These are phyloP conservation scores for Kwoniella dendrophila DNA, from an alignment of 768 basidiomycete genomes.

Conservation along the genomic window DNA sequence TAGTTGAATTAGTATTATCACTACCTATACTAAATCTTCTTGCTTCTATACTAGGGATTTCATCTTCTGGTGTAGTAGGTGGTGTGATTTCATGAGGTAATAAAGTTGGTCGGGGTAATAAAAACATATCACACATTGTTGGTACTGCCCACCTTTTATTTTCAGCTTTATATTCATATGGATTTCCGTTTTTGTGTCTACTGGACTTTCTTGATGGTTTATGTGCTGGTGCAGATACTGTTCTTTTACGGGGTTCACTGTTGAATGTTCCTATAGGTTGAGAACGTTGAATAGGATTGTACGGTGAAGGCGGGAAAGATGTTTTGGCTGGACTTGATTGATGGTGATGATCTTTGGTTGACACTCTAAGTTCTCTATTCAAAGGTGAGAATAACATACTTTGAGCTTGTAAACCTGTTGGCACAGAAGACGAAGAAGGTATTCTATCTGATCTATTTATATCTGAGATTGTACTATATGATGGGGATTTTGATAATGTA, in stretches of 20 bases:
- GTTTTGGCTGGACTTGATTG: too few species aligned
- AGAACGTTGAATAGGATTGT: constrained; percentile 4
- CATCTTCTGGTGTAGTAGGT: constrained; percentile 29
- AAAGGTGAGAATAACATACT: constrained; percentile 49
- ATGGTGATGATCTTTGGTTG: not conserved
- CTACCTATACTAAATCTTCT: constrained; percentile 11
- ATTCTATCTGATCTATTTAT: constrained; percentile 7
- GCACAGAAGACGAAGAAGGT: constrained; percentile 45
- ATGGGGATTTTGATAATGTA: constrained; percentile 26
- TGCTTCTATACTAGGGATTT: not conserved
- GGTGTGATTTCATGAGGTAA: constrained; percentile 45
- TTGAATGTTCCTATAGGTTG: not conserved
- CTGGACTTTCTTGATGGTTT: constrained; percentile 5
- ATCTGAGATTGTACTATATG: constrained; percentile 28
- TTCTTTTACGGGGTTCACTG: constrained; percentile 12
- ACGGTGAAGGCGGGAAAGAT: constrained; percentile 7
- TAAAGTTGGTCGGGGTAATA: constrained; percentile 40
- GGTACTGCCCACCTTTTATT: constrained; percentile 35
- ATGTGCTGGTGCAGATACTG: constrained; percentile 22
- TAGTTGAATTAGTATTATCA: not conserved
- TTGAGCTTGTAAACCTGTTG: constrained; percentile 42
- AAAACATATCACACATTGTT: constrained; percentile 43
- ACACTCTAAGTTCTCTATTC: constrained; percentile 31
- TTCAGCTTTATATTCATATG: constrained; percentile 20
- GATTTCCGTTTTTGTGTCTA: not conserved